Evolutionary conservation across 495 filamentous ascomycete species (phyloP), one percentile per base, ranked within the genome.

Genomic region (Talaromyces trachyspermus): DNA sequence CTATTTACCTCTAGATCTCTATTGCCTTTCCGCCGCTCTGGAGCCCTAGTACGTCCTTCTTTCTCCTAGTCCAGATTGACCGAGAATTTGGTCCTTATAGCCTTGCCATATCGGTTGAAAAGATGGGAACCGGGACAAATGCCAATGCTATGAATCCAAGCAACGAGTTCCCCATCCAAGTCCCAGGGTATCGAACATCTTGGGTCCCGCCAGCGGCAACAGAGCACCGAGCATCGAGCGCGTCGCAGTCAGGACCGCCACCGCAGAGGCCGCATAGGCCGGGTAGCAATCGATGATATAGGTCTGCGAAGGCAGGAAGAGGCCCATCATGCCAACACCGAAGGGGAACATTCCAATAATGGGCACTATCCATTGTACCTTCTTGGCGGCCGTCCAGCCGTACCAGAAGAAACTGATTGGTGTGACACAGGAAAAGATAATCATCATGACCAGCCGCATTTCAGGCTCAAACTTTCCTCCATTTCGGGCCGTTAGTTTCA

Each of bases 131-230:
- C 0, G 62, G 60, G 7, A 61, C 43, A 77, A 70, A 63, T 9
- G 62, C 80, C 25, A 88, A 49, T 0, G 80, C 71, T 25, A 89
- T 60, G 50, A 86, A 85, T 8, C 65, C 84, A 22, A 86, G 57
- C 25, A 88, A 53, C 7, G 70, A 77, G 51, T 83, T 86, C 1
- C 81, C 83, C 83, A 86, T 1, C 81, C 82, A 4, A 81, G 58
- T 0, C 81, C 78, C 2, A 88, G 62, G 0, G 58, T 54, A 0
- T 60, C 46, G 59, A 83, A 88, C 78, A 89, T 77, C 17, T 69
- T 61, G 14, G 74, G 70, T 1, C 78, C 83, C 2, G 75, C 77
- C 4, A 88, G 65, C 3, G 84, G 84, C 8, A 88, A 60, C 3
- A 83, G 54, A 2, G 79, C 80, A 0, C 80, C 84, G 4, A 78